Conservation (phyloP, 1,139 yeast genomes). For the Suhomyces taliae region DNA sequence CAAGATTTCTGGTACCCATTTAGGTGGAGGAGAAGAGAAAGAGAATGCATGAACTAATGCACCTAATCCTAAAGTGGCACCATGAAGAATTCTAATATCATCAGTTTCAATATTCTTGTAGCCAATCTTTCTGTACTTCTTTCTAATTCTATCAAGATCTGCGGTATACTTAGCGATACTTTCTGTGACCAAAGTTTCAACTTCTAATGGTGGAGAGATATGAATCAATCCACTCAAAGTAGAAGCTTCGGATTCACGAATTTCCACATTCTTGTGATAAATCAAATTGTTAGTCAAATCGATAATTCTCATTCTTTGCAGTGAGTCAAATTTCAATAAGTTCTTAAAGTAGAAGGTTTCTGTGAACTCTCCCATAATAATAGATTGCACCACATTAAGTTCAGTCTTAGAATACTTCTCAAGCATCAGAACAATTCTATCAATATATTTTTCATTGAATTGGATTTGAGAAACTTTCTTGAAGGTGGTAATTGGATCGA, state of each 20-base stretch:
- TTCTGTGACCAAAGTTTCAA: slow-evolving; percentile 32
- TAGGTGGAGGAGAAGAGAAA: slow-evolving; percentile 86
- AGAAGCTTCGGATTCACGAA: slow-evolving; percentile 72
- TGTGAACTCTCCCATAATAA: slow-evolving; percentile 66
- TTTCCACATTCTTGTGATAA: slow-evolving; percentile 68
- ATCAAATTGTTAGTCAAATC: slow-evolving; percentile 54
- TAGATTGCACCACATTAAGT: slow-evolving; percentile 65
- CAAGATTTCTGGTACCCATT: slow-evolving; percentile 80
- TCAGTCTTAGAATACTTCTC: slow-evolving; percentile 42
- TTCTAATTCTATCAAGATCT: slow-evolving; percentile 35
- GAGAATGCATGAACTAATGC: slow-evolving; percentile 90
- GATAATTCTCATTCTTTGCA: slow-evolving; percentile 54
- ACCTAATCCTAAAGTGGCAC: slow-evolving; percentile 87
- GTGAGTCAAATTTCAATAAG: slow-evolving; percentile 51
- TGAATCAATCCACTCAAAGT: slow-evolving; percentile 83
- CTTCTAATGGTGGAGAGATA: slow-evolving; percentile 64
- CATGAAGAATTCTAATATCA: slow-evolving; percentile 62
- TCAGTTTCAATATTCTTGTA: slow-evolving; percentile 36
- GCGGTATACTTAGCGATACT: slow-evolving; percentile 25
- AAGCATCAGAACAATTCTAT: slow-evolving; percentile 50
- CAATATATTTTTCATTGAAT: slow-evolving; percentile 44
- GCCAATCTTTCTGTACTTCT: slow-evolving; percentile 29
- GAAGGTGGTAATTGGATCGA: slow-evolving; percentile 56
- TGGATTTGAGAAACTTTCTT: slow-evolving; percentile 61
- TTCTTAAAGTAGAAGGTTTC: slow-evolving; percentile 78